Conservation (phyloP, 257 asterid species). For the Penstemon eatonii region DNA sequence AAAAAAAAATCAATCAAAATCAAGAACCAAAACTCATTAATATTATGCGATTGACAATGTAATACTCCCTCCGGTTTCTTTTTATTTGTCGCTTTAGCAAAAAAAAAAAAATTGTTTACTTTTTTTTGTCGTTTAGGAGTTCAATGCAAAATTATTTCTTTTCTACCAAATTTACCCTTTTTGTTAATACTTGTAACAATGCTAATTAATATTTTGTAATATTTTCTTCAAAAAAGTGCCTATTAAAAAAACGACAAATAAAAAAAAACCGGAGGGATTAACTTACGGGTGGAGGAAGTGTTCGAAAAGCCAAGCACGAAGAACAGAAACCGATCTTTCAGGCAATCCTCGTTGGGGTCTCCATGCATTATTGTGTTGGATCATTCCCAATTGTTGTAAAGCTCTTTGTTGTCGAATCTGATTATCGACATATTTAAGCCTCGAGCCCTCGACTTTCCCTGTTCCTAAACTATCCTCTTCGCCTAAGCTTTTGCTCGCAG, state of each 20-base stretch:
- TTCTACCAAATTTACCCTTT: too few species aligned
- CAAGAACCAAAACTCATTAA: background rate
- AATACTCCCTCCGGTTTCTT: background rate
- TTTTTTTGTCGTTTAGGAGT: too few species aligned
- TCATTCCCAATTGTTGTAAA: constrained; percentile 93
- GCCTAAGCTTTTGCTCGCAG: constrained; percentile 75
- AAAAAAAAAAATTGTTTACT: too few species aligned
- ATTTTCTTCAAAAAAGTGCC: too few species aligned
- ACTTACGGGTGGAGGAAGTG: constrained; percentile 97
- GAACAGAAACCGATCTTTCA: constrained; percentile 89
- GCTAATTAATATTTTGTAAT: too few species aligned
- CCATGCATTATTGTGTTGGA: constrained; percentile 93
- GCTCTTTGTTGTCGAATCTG: constrained; percentile 94
- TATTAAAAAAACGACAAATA: too few species aligned
- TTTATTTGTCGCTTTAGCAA: too few species aligned
- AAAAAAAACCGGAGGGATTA: too few species aligned
- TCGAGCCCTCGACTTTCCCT: constrained; percentile 68
- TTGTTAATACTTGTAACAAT: too few species aligned
- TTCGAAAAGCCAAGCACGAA: constrained; percentile 98
- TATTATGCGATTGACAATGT: background rate
- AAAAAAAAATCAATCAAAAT: background rate
- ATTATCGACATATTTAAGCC: constrained; percentile 85
- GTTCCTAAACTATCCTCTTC: constrained; percentile 61
- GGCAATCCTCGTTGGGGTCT: constrained; percentile 99
- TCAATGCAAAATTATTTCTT: too few species aligned